Percentiles rank a stretch among this genome's conserved stretches.
These are phyloP conservation scores for Coccomyxa subellipsoidea DNA, from an alignment of 163 green algal species.

Conservation along the genomic window DNA sequence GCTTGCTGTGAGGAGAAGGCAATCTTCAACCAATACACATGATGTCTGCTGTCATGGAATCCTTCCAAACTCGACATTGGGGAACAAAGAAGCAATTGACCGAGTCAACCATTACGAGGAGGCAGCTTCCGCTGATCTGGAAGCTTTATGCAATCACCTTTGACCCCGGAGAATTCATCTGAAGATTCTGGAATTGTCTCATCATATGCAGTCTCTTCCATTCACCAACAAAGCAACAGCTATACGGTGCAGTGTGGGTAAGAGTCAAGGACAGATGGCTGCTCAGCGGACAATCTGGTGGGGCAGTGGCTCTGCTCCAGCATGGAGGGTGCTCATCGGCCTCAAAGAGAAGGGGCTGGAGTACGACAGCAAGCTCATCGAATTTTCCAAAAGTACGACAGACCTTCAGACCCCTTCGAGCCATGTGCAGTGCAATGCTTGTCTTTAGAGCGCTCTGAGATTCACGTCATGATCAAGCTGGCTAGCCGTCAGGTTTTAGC, in stretches of 20 bases:
- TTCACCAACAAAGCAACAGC: background rate
- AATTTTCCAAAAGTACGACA: constrained; percentile 22
- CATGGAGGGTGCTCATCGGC: constrained; percentile 26
- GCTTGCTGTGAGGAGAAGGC: too few species aligned
- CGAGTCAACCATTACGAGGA: background rate
- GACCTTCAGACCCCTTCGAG: background rate
- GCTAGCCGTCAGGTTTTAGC: too few species aligned
- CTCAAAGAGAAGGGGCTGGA: constrained; percentile 28
- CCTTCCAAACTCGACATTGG: too few species aligned
- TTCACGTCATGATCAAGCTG: background rate
- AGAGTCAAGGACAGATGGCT: background rate
- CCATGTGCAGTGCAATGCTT: background rate
- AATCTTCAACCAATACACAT: too few species aligned
- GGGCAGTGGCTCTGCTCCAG: constrained; percentile 5
- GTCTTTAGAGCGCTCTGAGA: background rate
- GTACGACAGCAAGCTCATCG: constrained; percentile 14
- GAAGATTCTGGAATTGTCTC: too few species aligned
- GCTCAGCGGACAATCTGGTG: background rate
- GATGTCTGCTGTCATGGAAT: too few species aligned
- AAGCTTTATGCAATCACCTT: too few species aligned
- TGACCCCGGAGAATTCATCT: too few species aligned
- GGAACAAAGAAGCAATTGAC: too few species aligned
- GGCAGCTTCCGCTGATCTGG: background rate
- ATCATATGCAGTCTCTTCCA: too few species aligned
- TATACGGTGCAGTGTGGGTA: background rate